Conservation (phyloP, 345 rosid genomes). For the Linum usitatissimum region DNA sequence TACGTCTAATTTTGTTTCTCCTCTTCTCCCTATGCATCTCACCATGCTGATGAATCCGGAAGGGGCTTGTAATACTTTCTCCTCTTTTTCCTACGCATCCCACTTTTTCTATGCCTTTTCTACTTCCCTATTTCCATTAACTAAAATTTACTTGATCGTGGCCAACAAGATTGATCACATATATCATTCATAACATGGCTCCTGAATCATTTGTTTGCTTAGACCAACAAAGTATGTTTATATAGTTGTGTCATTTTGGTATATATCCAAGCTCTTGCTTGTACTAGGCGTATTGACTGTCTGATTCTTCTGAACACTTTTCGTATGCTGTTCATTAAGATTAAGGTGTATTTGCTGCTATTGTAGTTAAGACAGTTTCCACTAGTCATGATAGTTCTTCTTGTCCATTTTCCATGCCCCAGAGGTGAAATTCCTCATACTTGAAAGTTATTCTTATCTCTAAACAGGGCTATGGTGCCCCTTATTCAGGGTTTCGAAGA, state of each 20-base stretch:
- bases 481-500: conserved; percentile 99
- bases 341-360: too few species aligned
- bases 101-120: neutral
- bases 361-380: neutral
- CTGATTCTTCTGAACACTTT: neutral
- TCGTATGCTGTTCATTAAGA: neutral
- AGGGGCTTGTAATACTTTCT: neutral
- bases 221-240: neutral
- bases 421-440: neutral
- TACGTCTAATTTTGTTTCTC: conserved; percentile 19
- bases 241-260: neutral
- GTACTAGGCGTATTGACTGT: neutral
- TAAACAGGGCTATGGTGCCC: conserved; percentile 98
- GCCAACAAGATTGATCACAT: neutral
- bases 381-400: too few species aligned
- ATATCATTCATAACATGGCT: neutral
- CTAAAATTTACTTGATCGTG: neutral
- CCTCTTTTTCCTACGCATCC: neutral
- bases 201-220: neutral
- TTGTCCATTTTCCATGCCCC: neutral
- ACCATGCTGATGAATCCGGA: neutral
- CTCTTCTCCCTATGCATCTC: neutral
- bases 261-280: neutral
- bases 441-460: conserved; percentile 31
- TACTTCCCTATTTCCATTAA: neutral